These are phyloP conservation scores for Lomentospora prolificans DNA, from an alignment of 2,329 filamentous ascomycete species.

Conservation along the genomic window DNA sequence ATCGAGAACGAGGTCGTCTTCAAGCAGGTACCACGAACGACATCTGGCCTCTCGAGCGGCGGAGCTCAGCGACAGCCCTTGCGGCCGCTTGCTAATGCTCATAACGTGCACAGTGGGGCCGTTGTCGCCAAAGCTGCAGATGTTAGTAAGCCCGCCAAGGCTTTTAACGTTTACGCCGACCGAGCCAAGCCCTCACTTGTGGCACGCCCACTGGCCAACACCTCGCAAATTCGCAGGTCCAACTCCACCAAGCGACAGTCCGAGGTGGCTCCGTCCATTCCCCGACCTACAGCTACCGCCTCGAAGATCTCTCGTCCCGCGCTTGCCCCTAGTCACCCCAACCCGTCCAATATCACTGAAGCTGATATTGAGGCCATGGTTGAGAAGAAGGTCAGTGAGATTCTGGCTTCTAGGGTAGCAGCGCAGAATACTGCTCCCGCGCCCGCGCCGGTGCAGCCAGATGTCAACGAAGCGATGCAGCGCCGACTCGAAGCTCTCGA, in stretches of 20 bases:
- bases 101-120: slow-evolving; percentile 61
- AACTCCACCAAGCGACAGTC: slow-evolving; percentile 31
- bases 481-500: slow-evolving; percentile 75
- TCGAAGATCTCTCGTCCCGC: slow-evolving; percentile 35
- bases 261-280: slow-evolving; percentile 22
- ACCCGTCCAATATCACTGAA: slow-evolving; percentile 45
- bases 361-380: slow-evolving; percentile 84
- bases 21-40: slow-evolving; percentile 58
- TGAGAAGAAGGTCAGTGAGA: slow-evolving; percentile 83
- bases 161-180: slow-evolving; percentile 82
- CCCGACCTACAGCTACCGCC: slow-evolving; percentile 29
- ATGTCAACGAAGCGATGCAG: slow-evolving; percentile 69
- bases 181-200: slow-evolving; percentile 39
- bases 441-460: slow-evolving; percentile 21
- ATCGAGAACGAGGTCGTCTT: slow-evolving; percentile 93
- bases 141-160: slow-evolving; percentile 63
- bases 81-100: slow-evolving; percentile 62
- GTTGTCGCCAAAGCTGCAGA: slow-evolving; percentile 34
- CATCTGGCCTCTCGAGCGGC: slow-evolving; percentile 25
- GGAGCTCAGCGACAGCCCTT: slow-evolving; percentile 61
- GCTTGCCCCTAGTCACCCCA: slow-evolving; percentile 10
- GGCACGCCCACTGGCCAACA: slow-evolving; percentile 23
- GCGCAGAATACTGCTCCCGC: slow-evolving; percentile 38
- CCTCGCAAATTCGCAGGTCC: slow-evolving; percentile 22
- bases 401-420: slow-evolving; percentile 64